Percentiles rank a stretch among this genome's conserved stretches.
Conservation (phyloP, 2,329 filamentous ascomycete species). For the Colletotrichum karsti region DNA sequence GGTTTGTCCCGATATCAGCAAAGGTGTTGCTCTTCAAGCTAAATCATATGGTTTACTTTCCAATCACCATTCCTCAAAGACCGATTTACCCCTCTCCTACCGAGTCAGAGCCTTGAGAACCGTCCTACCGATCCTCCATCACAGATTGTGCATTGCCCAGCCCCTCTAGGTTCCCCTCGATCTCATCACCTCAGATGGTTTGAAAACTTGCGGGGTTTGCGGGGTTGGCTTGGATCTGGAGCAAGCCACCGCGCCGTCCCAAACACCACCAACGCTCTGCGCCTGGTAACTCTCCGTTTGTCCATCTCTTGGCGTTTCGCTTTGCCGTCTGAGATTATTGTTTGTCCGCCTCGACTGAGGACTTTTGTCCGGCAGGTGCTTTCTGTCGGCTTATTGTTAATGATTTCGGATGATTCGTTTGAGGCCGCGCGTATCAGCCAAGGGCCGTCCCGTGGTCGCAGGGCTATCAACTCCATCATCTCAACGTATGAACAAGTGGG, state of each 20-base stretch:
- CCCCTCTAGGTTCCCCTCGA: not conserved
- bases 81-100: not conserved
- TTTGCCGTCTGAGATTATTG: not conserved
- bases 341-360: not conserved
- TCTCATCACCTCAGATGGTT: constrained; percentile 1
- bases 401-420: not conserved
- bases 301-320: constrained; percentile 15
- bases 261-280: not conserved
- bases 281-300: not conserved
- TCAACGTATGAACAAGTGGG: too few relatives aligned
- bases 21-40: not conserved
- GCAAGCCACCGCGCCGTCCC: not conserved
- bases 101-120: not conserved
- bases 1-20: constrained; percentile 4
- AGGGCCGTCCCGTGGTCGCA: not conserved
- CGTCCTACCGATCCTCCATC: not conserved
- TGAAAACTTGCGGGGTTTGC: constrained; percentile 22
- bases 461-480: too few relatives aligned
- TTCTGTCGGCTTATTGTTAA: not conserved
- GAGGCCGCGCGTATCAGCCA: not conserved
- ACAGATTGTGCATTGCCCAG: not conserved
- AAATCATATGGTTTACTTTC: not conserved
- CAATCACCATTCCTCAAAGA: not conserved
- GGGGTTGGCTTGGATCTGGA: not conserved
- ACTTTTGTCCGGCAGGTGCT: not conserved